Evolutionary conservation across 192 early-diverging fungal species (phyloP), one percentile per base, ranked within the genome.

Genomic region (Podila epigama): DNA sequence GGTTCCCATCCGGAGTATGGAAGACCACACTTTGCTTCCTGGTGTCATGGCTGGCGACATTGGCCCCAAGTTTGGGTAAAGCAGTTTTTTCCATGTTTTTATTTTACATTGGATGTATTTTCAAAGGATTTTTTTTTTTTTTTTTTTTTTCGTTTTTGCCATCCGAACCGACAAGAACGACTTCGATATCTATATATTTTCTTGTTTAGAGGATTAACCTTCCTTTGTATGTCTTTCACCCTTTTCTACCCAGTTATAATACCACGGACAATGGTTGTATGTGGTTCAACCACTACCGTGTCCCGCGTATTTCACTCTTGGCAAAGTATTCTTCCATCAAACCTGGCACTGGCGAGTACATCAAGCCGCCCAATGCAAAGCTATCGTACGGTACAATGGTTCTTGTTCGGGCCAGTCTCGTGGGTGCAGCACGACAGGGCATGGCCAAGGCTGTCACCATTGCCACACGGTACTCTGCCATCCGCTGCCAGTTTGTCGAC

Each of bases 331-430:
- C 93, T 42, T 82, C 81, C 37, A 90, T 96, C 11, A 85, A 87
- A 52, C 69, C 83, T 11, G 82, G 82, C 39, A 84, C 87, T 5
- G 95, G 93, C 33, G 83, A 85, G 55, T 93, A 93, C 68, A 69
- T 80, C 59, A 87, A 87, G 20, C 95, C 95, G 5, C 86, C 90
- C 32, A 89, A 89, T 70, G 86, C 84, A 27, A 93, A 94, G 84
- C 84, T 96, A 39, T 84, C 90, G 16, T 95, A 94, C 70, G 93
- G 95, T 36, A 93, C 91, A n/a, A 94, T 96, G 93, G 89, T 95
- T 54, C 88, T 85, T 48, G 88, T 93, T 37, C 92, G 95, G 65
- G 87, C 91, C 8, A 85, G 86, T 35, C 89, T 96, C 51, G 91
- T 95, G 8, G 83, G 83, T 58, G 81, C 79, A 50, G 86, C 83